Evolutionary conservation across 768 basidiomycete species (phyloP).

Genomic region (Tulasnella sp.): DNA sequence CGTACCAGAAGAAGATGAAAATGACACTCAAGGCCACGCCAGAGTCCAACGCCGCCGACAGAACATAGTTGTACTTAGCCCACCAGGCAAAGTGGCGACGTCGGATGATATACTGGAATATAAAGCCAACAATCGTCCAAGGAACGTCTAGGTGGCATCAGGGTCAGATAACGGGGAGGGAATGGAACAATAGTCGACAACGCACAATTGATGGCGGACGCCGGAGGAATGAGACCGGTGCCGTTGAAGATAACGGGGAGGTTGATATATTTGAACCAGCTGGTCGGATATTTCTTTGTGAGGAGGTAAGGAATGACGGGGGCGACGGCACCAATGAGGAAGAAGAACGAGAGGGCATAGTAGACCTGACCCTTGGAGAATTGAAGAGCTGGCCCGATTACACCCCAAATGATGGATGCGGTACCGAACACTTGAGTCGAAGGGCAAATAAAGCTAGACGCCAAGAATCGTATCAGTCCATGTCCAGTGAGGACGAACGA

Average conservation of each 20-base stretch:
- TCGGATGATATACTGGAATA: slow-evolving; percentile 38
- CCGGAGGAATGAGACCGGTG: slow-evolving; percentile 64
- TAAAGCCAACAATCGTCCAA: slow-evolving; percentile 41
- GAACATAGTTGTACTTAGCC: slow-evolving; percentile 49
- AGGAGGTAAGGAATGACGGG: slow-evolving; percentile 62
- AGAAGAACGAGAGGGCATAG: slow-evolving; percentile 69
- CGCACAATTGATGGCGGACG: slow-evolving; percentile 68
- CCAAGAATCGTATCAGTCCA: slow-evolving; percentile 18
- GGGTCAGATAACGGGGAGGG: slow-evolving; percentile 47
- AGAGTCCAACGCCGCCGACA: slow-evolving; percentile 74
- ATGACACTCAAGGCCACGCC: slow-evolving; percentile 64
- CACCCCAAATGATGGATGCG: slow-evolving; percentile 59
- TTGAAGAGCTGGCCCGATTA: slow-evolving; percentile 73
- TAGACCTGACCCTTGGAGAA: slow-evolving; percentile 70
- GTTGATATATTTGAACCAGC: slow-evolving; percentile 64
- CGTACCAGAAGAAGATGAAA: slow-evolving; percentile 56
- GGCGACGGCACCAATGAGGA: slow-evolving; percentile 70
- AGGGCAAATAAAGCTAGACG: slow-evolving; percentile 31
- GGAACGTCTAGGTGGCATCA: background rate
- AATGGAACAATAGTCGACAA: slow-evolving; percentile 59
- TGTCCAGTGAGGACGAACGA: slow-evolving; percentile 38
- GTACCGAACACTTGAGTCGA: slow-evolving; percentile 46
- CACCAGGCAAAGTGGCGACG: slow-evolving; percentile 38
- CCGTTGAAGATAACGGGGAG: slow-evolving; percentile 66
- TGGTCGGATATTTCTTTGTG: slow-evolving; percentile 63